Percentiles rank a stretch among this genome's conserved stretches.
phyloP scores from a whole-genome alignment of 345 rosid genomes.

The Streptanthus diversifolius region DNA sequence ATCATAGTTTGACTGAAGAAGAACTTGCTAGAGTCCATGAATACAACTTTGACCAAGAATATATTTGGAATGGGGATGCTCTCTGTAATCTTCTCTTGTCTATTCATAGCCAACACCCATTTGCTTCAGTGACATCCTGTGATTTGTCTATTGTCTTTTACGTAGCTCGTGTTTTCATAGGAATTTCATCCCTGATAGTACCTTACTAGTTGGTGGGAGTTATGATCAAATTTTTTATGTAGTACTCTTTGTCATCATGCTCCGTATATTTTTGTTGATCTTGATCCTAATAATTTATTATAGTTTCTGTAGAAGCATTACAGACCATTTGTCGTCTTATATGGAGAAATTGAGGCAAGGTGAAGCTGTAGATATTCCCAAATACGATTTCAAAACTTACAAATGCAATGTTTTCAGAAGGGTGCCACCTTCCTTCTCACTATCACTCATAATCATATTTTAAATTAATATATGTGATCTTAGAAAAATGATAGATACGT shows the following conservation, averaged over 20 bases:
- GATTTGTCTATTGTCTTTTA: background rate
- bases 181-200: background rate
- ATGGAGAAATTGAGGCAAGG: conserved; percentile 91
- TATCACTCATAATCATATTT: background rate
- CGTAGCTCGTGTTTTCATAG: background rate
- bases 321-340: conserved; percentile 59
- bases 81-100: conserved; percentile 9
- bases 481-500: background rate
- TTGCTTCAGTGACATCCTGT: background rate
- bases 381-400: conserved; percentile 89
- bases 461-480: background rate
- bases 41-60: conserved; percentile 96
- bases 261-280: background rate
- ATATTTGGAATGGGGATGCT: conserved; percentile 23
- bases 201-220: conserved; percentile 9
- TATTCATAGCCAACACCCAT: background rate
- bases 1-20: conserved; percentile 80
- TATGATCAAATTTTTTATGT: background rate
- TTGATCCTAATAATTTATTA: conserved; percentile 6
- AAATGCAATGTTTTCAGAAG: conserved; percentile 61
- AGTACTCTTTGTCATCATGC: conserved; percentile 1
- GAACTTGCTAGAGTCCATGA: conserved; percentile 87
- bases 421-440: conserved; percentile 40
- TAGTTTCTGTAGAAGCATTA: conserved; percentile 74
- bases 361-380: conserved; percentile 88